Percentiles rank a stretch among this genome's conserved stretches.
Conservation (phyloP, 2,329 filamentous ascomycete species). For the Sporothrix dimorphospora region DNA sequence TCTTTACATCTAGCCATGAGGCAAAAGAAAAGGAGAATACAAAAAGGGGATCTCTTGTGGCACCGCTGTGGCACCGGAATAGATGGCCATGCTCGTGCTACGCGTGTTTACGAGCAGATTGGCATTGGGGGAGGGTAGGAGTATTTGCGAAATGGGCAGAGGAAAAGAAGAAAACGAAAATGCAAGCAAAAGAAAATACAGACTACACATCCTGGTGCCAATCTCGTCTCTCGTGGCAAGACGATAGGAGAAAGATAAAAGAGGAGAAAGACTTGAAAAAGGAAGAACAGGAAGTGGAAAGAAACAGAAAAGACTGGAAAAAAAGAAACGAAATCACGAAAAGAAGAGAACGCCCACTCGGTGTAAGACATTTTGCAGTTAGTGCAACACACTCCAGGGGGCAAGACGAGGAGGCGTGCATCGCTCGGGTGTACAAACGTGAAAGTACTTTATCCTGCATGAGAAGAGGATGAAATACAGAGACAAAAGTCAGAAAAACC, state of each 20-base stretch:
- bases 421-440: constrained; percentile 1
- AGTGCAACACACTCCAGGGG: constrained; percentile 14
- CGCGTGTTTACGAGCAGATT: constrained; percentile 4
- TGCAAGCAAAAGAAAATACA: not conserved
- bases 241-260: not conserved
- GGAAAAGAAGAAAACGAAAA: not conserved
- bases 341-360: not conserved
- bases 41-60: not conserved
- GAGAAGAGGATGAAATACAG: not conserved
- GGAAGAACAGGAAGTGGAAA: not conserved
- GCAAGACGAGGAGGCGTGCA: constrained; percentile 5
- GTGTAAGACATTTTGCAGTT: constrained; percentile 20
- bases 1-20: not conserved
- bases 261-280: not conserved
- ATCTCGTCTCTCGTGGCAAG: constrained; percentile 17
- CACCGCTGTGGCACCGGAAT: constrained; percentile 13
- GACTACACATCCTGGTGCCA: not conserved
- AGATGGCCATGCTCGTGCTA: constrained; percentile 13
- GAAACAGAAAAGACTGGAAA: not conserved
- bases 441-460: no score
- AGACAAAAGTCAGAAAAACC: not conserved
- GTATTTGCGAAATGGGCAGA: not conserved
- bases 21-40: not conserved
- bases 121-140: not conserved
- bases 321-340: not conserved